Evolutionary conservation across 2,329 filamentous ascomycete species (phyloP).

Genomic region (Cercospora beticola): DNA sequence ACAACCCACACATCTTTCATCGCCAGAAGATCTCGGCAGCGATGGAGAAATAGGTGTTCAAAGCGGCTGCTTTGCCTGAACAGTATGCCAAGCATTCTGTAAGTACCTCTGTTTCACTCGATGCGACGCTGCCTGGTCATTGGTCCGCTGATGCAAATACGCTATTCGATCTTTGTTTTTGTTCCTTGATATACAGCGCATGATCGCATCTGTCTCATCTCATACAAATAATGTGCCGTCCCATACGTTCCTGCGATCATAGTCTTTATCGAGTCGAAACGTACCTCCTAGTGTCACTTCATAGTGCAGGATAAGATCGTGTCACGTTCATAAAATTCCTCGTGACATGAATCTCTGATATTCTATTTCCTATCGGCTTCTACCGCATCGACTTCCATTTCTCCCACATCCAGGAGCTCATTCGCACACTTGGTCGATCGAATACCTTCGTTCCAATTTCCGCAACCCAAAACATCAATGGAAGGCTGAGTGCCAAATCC

Average conservation of each 20-base stretch:
- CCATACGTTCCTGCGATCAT: background rate
- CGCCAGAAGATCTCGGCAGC: too few species aligned
- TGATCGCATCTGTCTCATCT: background rate
- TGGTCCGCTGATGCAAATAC: background rate
- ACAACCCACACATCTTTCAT: too few species aligned
- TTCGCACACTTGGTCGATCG: constrained; percentile 23
- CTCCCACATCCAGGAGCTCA: constrained; percentile 19
- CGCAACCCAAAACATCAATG: constrained; percentile 24
- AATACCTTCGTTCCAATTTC: constrained; percentile 26
- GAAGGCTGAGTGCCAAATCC: constrained; percentile 18
- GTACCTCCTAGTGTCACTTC: background rate
- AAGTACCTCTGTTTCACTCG: background rate
- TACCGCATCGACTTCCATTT: constrained; percentile 17
- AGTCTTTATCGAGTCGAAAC: background rate
- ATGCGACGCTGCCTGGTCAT: background rate
- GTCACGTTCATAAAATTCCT: background rate
- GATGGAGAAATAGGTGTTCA: background rate
- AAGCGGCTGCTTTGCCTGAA: background rate
- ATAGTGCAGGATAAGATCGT: background rate
- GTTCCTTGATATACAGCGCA: background rate
- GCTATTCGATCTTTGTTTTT: background rate
- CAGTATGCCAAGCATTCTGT: background rate
- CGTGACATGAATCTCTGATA: background rate
- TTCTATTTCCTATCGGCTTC: background rate
- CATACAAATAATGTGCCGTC: background rate